phyloP scores from a whole-genome alignment of 768 basidiomycete genomes.

The Boletus huronensis region DNA sequence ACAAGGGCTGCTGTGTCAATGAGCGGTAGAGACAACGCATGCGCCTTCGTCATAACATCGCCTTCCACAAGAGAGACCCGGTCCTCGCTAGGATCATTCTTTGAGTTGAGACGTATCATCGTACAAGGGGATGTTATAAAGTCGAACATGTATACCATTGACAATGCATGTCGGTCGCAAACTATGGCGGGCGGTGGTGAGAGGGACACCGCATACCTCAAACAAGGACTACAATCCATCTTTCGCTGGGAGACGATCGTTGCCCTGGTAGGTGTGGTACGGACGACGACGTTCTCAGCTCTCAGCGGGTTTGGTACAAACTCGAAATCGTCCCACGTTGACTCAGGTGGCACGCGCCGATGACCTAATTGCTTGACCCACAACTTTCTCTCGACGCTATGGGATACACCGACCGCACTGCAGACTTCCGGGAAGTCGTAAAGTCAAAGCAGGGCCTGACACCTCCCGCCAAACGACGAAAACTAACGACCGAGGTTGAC shows the following conservation, averaged over 20 bases:
- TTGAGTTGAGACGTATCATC: conserved; percentile 16
- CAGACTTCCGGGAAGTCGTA: conserved; percentile 54
- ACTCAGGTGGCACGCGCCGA: conserved; percentile 1
- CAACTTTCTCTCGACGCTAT: conserved; percentile 31
- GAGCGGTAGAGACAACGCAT: conserved; percentile 52
- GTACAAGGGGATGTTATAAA: conserved; percentile 7
- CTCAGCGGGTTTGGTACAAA: conserved; percentile 22
- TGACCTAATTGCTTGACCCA: neutral
- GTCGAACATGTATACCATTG: conserved; percentile 23
- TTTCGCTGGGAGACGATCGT: conserved; percentile 31
- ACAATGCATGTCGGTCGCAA: conserved; percentile 38
- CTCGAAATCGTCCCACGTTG: neutral
- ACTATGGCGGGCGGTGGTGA: conserved; percentile 65
- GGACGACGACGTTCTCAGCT: conserved; percentile 20
- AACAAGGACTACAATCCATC: conserved; percentile 55
- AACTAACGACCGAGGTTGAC: conserved; percentile 36
- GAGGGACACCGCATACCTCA: conserved; percentile 59
- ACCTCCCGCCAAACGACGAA: conserved; percentile 52
- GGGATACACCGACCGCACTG: conserved; percentile 58
- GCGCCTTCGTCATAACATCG: conserved; percentile 34
- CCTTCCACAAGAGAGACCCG: conserved; percentile 10
- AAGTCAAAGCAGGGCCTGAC: conserved; percentile 41
- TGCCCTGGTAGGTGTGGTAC: conserved; percentile 7
- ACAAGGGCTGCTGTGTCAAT: conserved; percentile 52
- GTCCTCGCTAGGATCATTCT: conserved; percentile 19